Conservation (phyloP, 2,329 filamentous ascomycete species). For the Fusarium drepaniforme region DNA sequence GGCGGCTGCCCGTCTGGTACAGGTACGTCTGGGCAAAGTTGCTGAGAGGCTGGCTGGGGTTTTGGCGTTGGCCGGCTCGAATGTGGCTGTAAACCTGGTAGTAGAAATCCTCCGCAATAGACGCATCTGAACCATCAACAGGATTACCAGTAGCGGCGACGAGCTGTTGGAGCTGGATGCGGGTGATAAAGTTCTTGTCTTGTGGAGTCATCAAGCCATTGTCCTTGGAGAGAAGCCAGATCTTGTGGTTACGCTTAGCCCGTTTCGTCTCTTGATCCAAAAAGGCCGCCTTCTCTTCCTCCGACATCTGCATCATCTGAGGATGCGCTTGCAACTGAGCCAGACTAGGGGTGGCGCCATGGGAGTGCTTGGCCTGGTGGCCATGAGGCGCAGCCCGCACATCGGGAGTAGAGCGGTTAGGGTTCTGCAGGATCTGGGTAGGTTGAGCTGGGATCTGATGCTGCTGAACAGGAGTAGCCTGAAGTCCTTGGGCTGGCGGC, state of each 20-base stretch:
- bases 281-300: slow-evolving; percentile 86
- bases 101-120: slow-evolving; percentile 94
- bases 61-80: slow-evolving; percentile 87
- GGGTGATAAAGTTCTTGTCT: slow-evolving; percentile 99
- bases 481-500: slow-evolving; percentile 49
- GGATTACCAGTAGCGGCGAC: slow-evolving; percentile 92
- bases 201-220: slow-evolving; percentile 99
- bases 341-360: slow-evolving; percentile 61
- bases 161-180: slow-evolving; percentile 96
- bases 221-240: slow-evolving; percentile 90
- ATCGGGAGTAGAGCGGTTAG: slow-evolving; percentile 72
- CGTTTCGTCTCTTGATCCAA: slow-evolving; percentile 93
- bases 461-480: slow-evolving; percentile 48
- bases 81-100: slow-evolving; percentile 98
- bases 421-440: slow-evolving; percentile 84
- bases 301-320: slow-evolving; percentile 76
- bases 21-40: slow-evolving; percentile 99
- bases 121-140: slow-evolving; percentile 83
- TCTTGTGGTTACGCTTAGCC: slow-evolving; percentile 98
- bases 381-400: slow-evolving; percentile 50
- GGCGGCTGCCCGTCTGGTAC: slow-evolving; percentile 90
- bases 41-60: slow-evolving; percentile 91
- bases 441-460: slow-evolving; percentile 65
- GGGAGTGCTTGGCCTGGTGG: slow-evolving; percentile 59
- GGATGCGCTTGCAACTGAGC: slow-evolving; percentile 52